Conservation (phyloP, 1,139 yeast genomes). For the Kodamaea sp. region DNA sequence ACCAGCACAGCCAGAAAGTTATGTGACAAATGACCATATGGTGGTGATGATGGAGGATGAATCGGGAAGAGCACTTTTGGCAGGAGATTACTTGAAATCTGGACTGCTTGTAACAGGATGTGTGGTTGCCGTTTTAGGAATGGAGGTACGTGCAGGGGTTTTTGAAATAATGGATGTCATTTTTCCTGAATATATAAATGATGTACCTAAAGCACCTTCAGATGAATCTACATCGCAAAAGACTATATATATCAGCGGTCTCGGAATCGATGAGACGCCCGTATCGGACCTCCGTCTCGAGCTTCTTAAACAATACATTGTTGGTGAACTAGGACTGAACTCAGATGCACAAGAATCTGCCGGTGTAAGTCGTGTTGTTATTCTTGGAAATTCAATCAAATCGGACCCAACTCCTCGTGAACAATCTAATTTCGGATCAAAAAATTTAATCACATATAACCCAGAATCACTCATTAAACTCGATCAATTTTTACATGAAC, state of each 20-base stretch:
- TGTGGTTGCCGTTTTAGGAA: constrained; percentile 80
- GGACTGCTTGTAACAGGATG: constrained; percentile 78
- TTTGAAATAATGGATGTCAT: constrained; percentile 81
- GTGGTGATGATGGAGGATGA: constrained; percentile 88
- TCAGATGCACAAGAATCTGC: constrained; percentile 30
- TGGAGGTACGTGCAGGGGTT: constrained; percentile 78
- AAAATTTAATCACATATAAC: constrained; percentile 48
- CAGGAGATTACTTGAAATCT: constrained; percentile 49
- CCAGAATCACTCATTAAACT: constrained; percentile 40
- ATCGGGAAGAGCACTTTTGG: constrained; percentile 80
- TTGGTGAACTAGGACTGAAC: constrained; percentile 59
- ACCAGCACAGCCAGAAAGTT: constrained; percentile 31
- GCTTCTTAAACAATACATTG: constrained; percentile 64
- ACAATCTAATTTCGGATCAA: constrained; percentile 43
- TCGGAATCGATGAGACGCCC: constrained; percentile 46
- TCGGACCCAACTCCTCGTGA: constrained; percentile 23
- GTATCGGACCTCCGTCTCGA: constrained; percentile 48
- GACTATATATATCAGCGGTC: constrained; percentile 39
- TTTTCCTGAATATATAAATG: constrained; percentile 60
- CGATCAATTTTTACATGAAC: constrained; percentile 57
- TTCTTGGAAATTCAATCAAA: constrained; percentile 76
- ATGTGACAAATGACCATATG: constrained; percentile 42
- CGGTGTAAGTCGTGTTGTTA: constrained; percentile 36
- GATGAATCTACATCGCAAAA: constrained; percentile 8
- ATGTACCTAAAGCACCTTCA: constrained; percentile 23